These are phyloP conservation scores for Entomortierella chlamydospora DNA, from an alignment of 192 early-diverging fungal genomes.

Conservation along the genomic window DNA sequence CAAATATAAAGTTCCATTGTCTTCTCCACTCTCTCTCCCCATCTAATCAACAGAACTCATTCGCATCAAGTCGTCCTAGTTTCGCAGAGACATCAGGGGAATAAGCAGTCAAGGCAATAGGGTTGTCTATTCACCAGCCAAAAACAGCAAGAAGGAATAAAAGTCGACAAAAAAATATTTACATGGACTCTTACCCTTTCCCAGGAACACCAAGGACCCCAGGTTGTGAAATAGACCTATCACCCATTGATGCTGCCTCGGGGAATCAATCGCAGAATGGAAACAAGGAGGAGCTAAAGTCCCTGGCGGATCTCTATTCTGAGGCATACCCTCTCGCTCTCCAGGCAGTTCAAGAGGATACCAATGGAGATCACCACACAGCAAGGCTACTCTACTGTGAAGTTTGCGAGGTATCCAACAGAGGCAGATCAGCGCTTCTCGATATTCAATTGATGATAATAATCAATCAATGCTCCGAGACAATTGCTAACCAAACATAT, in stretches of 20 bases:
- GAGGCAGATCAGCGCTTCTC: too few species aligned
- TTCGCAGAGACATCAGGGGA: too few species aligned
- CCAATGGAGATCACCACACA: slow-evolving; percentile 49
- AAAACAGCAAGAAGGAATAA: neutral
- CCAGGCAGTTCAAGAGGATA: slow-evolving; percentile 47
- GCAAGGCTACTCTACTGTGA: slow-evolving; percentile 43
- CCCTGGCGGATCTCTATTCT: slow-evolving; percentile 23
- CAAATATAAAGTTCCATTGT: too few species aligned
- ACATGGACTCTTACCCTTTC: slow-evolving; percentile 33
- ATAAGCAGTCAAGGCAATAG: too few species aligned
- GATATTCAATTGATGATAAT: neutral
- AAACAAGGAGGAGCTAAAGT: neutral
- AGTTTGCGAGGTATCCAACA: slow-evolving; percentile 42
- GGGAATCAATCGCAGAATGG: neutral
- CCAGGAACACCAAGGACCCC: slow-evolving; percentile 27
- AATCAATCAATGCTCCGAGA: too few species aligned
- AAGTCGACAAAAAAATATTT: too few species aligned
- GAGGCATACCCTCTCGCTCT: slow-evolving; percentile 35
- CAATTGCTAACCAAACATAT: too few species aligned
- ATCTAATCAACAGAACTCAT: too few species aligned
- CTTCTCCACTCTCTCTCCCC: too few species aligned
- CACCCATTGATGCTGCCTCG: slow-evolving; percentile 13
- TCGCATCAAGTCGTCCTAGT: too few species aligned
- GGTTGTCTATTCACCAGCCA: neutral
- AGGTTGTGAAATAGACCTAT: slow-evolving; percentile 26